Evolutionary conservation across 2,329 filamentous ascomycete genomes (phyloP).

Genomic region (Camptophora hylomeconis): DNA sequence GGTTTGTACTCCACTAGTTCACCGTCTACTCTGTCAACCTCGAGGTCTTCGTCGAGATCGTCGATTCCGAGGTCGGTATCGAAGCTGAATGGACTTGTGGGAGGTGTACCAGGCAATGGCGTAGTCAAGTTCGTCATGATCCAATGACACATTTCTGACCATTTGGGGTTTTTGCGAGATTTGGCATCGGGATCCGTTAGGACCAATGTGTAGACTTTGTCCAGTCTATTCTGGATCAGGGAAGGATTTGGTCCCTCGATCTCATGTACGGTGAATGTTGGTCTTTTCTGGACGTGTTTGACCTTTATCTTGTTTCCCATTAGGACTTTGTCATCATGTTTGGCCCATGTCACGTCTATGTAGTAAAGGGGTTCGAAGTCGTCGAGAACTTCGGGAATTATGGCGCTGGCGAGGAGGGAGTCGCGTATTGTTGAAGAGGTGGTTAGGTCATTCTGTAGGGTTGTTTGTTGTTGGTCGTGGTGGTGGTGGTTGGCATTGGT

Average conservation of each 20-base stretch:
- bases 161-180: slow-evolving; percentile 38
- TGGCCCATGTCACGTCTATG: slow-evolving; percentile 36
- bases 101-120: slow-evolving; percentile 5
- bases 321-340: slow-evolving; percentile 28
- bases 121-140: slow-evolving; percentile 20
- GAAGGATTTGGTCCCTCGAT: slow-evolving; percentile 12
- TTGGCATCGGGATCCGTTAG: slow-evolving; percentile 49
- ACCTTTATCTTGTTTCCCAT: slow-evolving; percentile 43
- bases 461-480: no score
- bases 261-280: slow-evolving; percentile 27
- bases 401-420: slow-evolving; percentile 14
- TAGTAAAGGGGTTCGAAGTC: slow-evolving; percentile 44
- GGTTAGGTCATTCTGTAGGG: no score
- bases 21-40: slow-evolving; percentile 10
- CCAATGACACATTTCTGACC: slow-evolving; percentile 48
- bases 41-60: background rate
- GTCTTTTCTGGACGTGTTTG: slow-evolving; percentile 28
- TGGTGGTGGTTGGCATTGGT: no score
- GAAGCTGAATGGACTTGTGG: slow-evolving; percentile 6
- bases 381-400: slow-evolving; percentile 38
- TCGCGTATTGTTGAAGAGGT: slow-evolving; percentile 16
- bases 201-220: slow-evolving; percentile 32
- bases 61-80: background rate
- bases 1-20: slow-evolving; percentile 39
- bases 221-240: slow-evolving; percentile 16